Conservation (phyloP, 768 basidiomycete genomes). For the Mycena vitilis region DNA sequence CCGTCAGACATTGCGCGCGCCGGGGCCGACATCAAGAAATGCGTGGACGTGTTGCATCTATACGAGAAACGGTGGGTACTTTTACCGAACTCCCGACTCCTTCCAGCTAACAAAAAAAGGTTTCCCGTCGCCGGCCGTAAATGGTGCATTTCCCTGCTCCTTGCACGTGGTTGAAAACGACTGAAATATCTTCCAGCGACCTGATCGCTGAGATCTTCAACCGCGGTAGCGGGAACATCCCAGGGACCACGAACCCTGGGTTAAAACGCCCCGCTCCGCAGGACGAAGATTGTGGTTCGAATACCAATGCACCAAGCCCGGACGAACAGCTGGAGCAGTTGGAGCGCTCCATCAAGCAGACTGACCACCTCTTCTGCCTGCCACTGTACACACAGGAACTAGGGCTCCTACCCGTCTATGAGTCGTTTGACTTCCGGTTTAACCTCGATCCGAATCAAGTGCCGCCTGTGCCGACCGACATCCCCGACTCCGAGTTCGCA, state of each 20-base stretch:
- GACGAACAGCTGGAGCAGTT: conserved; percentile 10
- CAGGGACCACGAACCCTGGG: neutral
- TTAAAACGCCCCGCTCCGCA: conserved; percentile 12
- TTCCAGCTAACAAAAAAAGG: neutral
- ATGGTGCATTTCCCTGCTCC: conserved; percentile 2
- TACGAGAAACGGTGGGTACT: conserved; percentile 16
- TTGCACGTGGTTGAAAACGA: neutral
- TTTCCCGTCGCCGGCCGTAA: conserved; percentile 22
- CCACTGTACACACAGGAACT: conserved; percentile 30
- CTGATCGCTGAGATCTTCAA: conserved; percentile 24
- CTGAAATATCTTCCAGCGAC: conserved; percentile 6
- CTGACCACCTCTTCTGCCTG: conserved; percentile 24
- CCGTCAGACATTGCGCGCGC: conserved; percentile 14
- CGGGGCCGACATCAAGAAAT: conserved; percentile 23
- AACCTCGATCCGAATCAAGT: neutral
- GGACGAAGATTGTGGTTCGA: neutral
- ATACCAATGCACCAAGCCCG: neutral
- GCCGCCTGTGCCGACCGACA: too few relatives aligned
- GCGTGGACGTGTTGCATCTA: conserved; percentile 16
- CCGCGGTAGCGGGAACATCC: conserved; percentile 1
- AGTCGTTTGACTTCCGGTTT: conserved; percentile 16
- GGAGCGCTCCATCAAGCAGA: conserved; percentile 14
- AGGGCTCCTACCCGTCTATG: conserved; percentile 20
- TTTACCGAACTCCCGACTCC: neutral
- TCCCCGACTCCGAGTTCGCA: neutral